A percentile compares a stretch with the other conserved stretches of the same genome.
Evolutionary conservation across 345 rosid genomes (phyloP).

Genomic region (Excoecaria cochinchinensis): DNA sequence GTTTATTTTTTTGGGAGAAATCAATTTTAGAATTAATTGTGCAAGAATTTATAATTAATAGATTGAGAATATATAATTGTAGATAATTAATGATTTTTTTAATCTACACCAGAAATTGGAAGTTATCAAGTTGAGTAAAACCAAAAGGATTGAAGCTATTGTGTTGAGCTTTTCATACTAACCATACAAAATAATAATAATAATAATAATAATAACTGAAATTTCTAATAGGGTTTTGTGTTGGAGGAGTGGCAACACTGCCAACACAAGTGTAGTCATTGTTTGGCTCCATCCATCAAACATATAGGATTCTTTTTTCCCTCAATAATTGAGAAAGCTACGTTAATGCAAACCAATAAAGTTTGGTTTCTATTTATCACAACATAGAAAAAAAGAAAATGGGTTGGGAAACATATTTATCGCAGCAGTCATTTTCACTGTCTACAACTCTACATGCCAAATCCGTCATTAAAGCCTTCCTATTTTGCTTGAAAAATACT

Average conservation of each 20-base stretch:
- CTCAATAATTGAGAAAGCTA: constrained; percentile 6
- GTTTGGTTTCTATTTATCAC: background rate
- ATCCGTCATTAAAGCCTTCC: too few species aligned
- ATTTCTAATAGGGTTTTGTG: background rate
- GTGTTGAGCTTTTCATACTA: background rate
- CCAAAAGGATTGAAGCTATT: too few species aligned
- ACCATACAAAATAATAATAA: background rate
- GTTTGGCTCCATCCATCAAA: constrained; percentile 13
- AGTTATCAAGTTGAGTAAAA: too few species aligned
- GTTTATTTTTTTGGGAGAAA: too few species aligned
- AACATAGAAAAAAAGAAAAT: background rate
- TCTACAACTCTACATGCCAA: too few species aligned
- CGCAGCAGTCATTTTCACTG: too few species aligned
- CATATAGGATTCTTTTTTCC: constrained; percentile 9
- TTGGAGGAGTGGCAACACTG: constrained; percentile 22
- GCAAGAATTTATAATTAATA: too few species aligned
- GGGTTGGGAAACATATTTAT: constrained; percentile 14
- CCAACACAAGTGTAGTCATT: constrained; percentile 13
- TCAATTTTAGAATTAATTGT: too few species aligned
- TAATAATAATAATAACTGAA: background rate
- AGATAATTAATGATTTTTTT: too few species aligned
- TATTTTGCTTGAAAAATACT: too few species aligned
- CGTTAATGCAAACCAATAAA: constrained; percentile 7
- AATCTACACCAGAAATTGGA: too few species aligned
- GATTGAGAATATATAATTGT: too few species aligned